phyloP scores from a whole-genome alignment of 2,329 filamentous ascomycete genomes.

The Paecilomyces dactylethromorphus region DNA sequence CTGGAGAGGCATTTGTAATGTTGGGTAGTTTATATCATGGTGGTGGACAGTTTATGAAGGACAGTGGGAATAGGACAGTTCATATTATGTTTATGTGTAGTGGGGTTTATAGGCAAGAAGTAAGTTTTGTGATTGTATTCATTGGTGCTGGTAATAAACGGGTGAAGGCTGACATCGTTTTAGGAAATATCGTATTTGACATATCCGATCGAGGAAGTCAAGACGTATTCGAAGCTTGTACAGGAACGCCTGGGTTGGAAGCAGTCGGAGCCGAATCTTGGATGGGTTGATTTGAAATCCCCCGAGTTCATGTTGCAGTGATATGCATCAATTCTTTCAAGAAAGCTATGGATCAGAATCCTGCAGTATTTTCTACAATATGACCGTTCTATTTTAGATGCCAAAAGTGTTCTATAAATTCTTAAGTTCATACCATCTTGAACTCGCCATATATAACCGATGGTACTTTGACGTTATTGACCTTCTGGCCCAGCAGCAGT shows the following conservation, averaged over 20 bases:
- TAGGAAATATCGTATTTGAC: constrained; percentile 28
- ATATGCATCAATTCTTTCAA: not conserved
- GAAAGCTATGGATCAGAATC: not conserved
- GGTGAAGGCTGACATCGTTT: not conserved
- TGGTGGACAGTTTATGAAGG: constrained; percentile 22
- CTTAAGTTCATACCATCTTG: not conserved
- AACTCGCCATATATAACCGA: too few species aligned
- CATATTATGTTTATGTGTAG: constrained; percentile 36
- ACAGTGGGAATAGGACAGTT: constrained; percentile 25
- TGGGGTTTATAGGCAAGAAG: constrained; percentile 31
- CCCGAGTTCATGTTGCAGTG: constrained; percentile 17
- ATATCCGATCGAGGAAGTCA: constrained; percentile 33
- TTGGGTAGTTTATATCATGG: constrained; percentile 34
- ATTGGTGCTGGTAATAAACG: not conserved
- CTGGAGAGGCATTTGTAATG: constrained; percentile 34
- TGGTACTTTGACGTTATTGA: not conserved
- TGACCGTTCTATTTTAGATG: too few species aligned
- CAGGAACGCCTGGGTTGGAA: constrained; percentile 34
- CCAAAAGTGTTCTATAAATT: not conserved
- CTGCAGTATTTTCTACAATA: not conserved
- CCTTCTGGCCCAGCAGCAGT: constrained; percentile 16
- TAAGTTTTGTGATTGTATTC: constrained; percentile 3
- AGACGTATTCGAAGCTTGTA: constrained; percentile 29
- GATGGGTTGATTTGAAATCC: constrained; percentile 35
- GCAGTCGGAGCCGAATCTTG: constrained; percentile 34